phyloP scores from a whole-genome alignment of 768 basidiomycete genomes.

The Kwoniella pini region DNA sequence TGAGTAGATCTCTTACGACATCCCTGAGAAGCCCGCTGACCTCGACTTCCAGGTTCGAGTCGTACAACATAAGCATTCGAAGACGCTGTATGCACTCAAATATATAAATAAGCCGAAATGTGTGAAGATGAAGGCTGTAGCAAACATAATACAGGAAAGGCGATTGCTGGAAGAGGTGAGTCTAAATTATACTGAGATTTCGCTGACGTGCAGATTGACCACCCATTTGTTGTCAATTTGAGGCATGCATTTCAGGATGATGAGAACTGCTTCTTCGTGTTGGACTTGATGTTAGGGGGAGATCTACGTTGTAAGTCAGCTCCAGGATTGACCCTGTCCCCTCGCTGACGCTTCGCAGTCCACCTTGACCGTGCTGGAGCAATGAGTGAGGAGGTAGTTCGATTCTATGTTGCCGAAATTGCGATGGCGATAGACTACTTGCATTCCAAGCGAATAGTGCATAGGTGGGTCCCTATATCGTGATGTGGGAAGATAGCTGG shows the following conservation, averaged over 20 bases:
- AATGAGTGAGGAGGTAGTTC: constrained; percentile 73
- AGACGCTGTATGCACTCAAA: constrained; percentile 90
- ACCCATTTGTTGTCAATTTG: constrained; percentile 84
- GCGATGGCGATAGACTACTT: constrained; percentile 84
- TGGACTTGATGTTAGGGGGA: constrained; percentile 95
- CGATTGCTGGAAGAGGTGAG: constrained; percentile 85
- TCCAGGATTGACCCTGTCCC: too few relatives aligned
- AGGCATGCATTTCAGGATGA: constrained; percentile 98
- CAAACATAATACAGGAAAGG: constrained; percentile 91
- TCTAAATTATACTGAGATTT: not conserved
- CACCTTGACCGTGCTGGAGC: constrained; percentile 80
- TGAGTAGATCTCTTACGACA: constrained; percentile 54
- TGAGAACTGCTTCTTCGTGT: constrained; percentile 94
- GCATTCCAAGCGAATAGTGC: constrained; percentile 91
- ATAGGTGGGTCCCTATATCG: constrained; percentile 65
- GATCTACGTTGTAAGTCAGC: constrained; percentile 78
- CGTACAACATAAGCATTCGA: constrained; percentile 91
- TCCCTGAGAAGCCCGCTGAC: constrained; percentile 14
- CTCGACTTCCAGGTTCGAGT: constrained; percentile 74
- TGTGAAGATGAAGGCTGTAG: constrained; percentile 84
- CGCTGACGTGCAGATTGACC: constrained; percentile 68
- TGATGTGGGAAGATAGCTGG: not conserved
- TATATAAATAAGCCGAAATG: constrained; percentile 97
- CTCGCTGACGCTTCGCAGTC: constrained; percentile 59
- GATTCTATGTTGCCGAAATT: constrained; percentile 86